Conservation (phyloP, 2,329 filamentous ascomycete genomes). For the Torrubiella hemipterigena region DNA sequence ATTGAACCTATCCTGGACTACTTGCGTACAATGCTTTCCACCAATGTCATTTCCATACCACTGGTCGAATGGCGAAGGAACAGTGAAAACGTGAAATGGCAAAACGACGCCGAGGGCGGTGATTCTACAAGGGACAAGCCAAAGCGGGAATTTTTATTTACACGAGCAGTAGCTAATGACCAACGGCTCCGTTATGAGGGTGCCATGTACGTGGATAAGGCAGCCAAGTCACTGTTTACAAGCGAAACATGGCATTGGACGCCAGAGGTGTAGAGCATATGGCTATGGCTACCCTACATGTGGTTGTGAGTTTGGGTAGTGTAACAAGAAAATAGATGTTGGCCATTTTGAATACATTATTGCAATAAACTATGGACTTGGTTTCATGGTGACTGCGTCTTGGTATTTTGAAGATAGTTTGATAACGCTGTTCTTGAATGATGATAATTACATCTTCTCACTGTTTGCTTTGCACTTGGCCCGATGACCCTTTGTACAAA, state of each 20-base stretch:
- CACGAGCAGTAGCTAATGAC: conserved; percentile 35
- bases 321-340: too few species aligned
- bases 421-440: too few species aligned
- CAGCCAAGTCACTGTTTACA: conserved; percentile 42
- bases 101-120: conserved; percentile 8
- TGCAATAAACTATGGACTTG: too few species aligned
- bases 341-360: too few species aligned
- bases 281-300: too few species aligned
- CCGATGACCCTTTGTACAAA: too few species aligned
- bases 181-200: conserved; percentile 36
- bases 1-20: conserved; percentile 55
- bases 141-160: conserved; percentile 32
- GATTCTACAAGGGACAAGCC: conserved; percentile 8
- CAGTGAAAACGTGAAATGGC: conserved; percentile 28
- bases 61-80: conserved; percentile 33
- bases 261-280: conserved; percentile 24
- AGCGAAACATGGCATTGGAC: conserved; percentile 49
- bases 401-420: too few species aligned
- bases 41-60: conserved; percentile 30
- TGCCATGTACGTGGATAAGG: conserved; percentile 34
- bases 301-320: too few species aligned
- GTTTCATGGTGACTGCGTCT: too few species aligned
- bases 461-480: too few species aligned
- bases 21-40: conserved; percentile 43
- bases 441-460: too few species aligned